Evolutionary conservation across 192 early-diverging fungal genomes (phyloP).

Genomic region (Linnemannia zychae): DNA sequence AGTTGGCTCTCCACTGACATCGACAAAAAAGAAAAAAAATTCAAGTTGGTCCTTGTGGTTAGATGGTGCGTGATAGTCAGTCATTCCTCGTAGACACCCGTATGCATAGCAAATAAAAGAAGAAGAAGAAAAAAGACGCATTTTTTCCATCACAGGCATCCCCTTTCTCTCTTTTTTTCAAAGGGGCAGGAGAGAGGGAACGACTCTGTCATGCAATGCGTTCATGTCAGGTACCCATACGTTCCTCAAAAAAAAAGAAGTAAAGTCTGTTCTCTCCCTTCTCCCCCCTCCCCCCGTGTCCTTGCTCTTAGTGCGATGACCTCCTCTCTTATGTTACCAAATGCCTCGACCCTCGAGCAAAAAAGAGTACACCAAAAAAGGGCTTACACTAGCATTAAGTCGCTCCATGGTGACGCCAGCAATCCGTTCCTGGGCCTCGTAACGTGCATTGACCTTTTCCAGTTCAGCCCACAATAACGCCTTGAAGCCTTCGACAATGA

Average conservation of each 20-base stretch:
- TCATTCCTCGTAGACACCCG: background rate
- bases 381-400: constrained; percentile 48
- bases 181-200: background rate
- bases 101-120: background rate
- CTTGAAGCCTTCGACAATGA: constrained; percentile 54
- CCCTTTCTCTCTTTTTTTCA: background rate
- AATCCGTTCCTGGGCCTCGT: constrained; percentile 55
- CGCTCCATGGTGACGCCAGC: constrained; percentile 51
- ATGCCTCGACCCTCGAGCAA: background rate
- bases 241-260: background rate
- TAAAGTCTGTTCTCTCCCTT: background rate
- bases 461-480: constrained; percentile 59
- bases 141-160: background rate
- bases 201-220: background rate
- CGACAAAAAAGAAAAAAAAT: background rate
- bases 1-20: constrained; percentile 46
- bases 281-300: background rate
- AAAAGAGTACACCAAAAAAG: background rate
- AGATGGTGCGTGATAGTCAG: background rate
- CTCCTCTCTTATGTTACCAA: background rate
- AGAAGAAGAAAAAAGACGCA: background rate
- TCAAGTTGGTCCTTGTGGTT: background rate
- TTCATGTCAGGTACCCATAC: background rate
- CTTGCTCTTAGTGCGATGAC: background rate
- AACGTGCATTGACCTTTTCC: constrained; percentile 67